Conservation (phyloP, 192 early-diverging fungal genomes). For the Podila horticola region DNA sequence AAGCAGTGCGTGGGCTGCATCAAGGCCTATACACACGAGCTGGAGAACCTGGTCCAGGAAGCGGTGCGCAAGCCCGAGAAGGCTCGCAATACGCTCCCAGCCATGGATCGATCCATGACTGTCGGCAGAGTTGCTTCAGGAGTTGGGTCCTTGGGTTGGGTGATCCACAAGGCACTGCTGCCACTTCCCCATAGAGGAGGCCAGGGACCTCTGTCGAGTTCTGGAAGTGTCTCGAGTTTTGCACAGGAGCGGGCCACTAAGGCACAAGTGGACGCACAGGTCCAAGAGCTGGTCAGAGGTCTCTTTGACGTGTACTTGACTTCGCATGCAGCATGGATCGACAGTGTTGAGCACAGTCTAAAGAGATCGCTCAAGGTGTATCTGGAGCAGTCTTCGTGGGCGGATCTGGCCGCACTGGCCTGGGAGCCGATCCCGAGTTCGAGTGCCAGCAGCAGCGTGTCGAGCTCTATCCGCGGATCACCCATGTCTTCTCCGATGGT, state of each 20-base stretch:
- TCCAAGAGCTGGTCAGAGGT: constrained; percentile 26
- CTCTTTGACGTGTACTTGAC: constrained; percentile 50
- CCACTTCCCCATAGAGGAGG: neutral
- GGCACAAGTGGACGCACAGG: constrained; percentile 43
- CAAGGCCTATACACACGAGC: constrained; percentile 22
- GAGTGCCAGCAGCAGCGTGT: constrained; percentile 4
- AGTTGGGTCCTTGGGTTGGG: constrained; percentile 13
- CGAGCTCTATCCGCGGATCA: neutral
- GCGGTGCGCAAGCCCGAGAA: constrained; percentile 43
- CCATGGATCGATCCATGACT: constrained; percentile 42
- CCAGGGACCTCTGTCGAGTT: too few relatives aligned
- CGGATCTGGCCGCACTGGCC: constrained; percentile 47
- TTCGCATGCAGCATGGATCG: constrained; percentile 59
- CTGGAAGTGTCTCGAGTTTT: constrained; percentile 16
- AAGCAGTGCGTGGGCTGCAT: constrained; percentile 20
- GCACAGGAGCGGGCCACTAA: constrained; percentile 18
- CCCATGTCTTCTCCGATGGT: neutral
- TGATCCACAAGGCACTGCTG: constrained; percentile 13
- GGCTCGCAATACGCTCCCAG: constrained; percentile 30
- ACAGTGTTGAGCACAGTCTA: constrained; percentile 21
- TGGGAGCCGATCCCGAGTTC: constrained; percentile 59
- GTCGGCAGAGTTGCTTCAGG: constrained; percentile 28
- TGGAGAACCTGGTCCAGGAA: constrained; percentile 27
- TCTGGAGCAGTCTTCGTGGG: constrained; percentile 50
- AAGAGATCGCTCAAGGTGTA: constrained; percentile 26